Percentiles rank a stretch among this genome's conserved stretches.
Evolutionary conservation across 2,329 filamentous ascomycete species (phyloP).

Genomic region (Talaromyces pinophilus): DNA sequence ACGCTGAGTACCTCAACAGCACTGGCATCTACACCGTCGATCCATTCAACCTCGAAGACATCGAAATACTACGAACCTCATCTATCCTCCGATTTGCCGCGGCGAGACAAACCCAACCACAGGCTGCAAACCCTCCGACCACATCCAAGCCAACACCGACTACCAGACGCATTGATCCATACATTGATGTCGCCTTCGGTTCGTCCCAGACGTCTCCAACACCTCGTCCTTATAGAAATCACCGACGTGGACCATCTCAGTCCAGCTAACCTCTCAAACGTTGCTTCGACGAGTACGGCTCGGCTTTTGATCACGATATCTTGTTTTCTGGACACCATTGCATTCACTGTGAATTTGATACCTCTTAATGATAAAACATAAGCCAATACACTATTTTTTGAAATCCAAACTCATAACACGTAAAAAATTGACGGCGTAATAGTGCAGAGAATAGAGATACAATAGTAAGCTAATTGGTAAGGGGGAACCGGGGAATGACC

Average conservation of each 20-base stretch:
- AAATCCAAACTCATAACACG: too few relatives aligned
- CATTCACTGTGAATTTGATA: too few relatives aligned
- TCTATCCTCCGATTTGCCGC: neutral
- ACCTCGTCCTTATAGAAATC: neutral
- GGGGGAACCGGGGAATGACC: neutral
- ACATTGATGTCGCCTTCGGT: neutral
- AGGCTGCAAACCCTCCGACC: too few relatives aligned
- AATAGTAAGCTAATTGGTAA: neutral
- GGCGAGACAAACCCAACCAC: neutral
- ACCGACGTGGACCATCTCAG: neutral
- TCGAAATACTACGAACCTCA: neutral
- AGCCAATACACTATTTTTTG: too few relatives aligned
- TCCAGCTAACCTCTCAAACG: too few relatives aligned
- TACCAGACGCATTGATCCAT: neutral
- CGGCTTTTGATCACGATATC: too few relatives aligned
- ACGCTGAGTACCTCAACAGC: neutral
- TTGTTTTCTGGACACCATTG: too few relatives aligned
- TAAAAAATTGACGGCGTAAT: too few relatives aligned
- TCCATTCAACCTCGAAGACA: neutral
- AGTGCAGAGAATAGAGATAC: neutral
- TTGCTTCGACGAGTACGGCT: too few relatives aligned
- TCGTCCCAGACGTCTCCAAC: neutral
- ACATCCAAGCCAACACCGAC: neutral
- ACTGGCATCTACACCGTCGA: neutral
- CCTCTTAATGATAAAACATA: too few relatives aligned